Conservation (phyloP, 768 basidiomycete genomes). For the Mycena albidolilacea region DNA sequence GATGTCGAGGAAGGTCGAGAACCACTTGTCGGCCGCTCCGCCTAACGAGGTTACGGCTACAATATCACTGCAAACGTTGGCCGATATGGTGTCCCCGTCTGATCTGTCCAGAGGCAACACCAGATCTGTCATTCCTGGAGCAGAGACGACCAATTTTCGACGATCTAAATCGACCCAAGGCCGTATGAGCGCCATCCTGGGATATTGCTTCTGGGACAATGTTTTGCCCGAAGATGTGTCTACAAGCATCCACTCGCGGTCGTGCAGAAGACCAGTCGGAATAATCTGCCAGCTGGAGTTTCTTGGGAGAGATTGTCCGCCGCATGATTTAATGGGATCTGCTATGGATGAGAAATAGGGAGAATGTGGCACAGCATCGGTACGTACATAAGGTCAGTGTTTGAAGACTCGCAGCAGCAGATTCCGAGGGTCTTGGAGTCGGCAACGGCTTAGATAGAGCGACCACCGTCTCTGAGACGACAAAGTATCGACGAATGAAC, state of each 20-base stretch:
- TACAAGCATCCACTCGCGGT: constrained; percentile 41
- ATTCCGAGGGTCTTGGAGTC: not conserved
- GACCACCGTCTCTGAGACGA: constrained; percentile 37
- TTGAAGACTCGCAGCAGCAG: constrained; percentile 21
- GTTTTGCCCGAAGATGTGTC: constrained; percentile 33
- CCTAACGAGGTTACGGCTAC: constrained; percentile 31
- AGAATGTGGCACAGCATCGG: not conserved
- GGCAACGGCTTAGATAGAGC: constrained; percentile 18
- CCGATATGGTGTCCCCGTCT: constrained; percentile 8
- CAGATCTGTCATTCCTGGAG: constrained; percentile 32
- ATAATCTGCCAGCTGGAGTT: constrained; percentile 34
- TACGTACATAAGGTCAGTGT: constrained; percentile 35
- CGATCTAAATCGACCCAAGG: constrained; percentile 34
- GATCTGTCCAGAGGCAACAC: constrained; percentile 25
- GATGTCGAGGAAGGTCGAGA: constrained; percentile 36
- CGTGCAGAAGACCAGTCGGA: constrained; percentile 35
- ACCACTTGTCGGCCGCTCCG: constrained; percentile 31
- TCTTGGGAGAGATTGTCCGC: constrained; percentile 31
- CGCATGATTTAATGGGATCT: constrained; percentile 43
- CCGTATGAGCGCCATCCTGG: constrained; percentile 36
- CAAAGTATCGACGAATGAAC: constrained; percentile 41
- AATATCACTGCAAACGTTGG: constrained; percentile 35
- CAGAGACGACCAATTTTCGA: constrained; percentile 28
- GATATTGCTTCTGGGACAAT: constrained; percentile 40
- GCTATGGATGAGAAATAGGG: not conserved